Evolutionary conservation across 2,329 filamentous ascomycete species (phyloP).

Genomic region (Cladosporium sphaerospermum): DNA sequence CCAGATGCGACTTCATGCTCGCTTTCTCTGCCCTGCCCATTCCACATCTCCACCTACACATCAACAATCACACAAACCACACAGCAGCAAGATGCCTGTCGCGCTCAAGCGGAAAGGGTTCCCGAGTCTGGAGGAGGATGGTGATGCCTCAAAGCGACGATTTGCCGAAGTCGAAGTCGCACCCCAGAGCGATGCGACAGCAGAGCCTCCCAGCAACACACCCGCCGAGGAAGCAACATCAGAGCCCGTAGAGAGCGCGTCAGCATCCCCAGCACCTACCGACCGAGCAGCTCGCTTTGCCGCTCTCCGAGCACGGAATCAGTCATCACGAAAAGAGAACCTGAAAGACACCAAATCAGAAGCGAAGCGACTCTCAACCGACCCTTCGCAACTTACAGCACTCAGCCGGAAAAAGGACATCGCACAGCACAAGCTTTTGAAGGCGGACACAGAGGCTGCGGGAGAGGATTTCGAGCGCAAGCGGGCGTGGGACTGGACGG

Average conservation of each 20-base stretch:
- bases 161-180: conserved; percentile 20
- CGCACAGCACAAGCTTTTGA: conserved; percentile 85
- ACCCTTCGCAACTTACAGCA: conserved; percentile 68
- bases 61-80: background rate
- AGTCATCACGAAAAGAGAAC: conserved; percentile 58
- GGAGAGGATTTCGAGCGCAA: conserved; percentile 96
- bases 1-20: background rate
- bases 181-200: conserved; percentile 14
- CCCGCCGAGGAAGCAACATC: conserved; percentile 1
- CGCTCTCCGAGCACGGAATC: conserved; percentile 68
- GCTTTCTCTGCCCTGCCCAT: conserved; percentile 1
- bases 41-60: background rate
- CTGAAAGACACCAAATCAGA: conserved; percentile 78
- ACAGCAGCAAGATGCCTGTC: conserved; percentile 20
- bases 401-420: conserved; percentile 82
- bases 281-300: conserved; percentile 77
- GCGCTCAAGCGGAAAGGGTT: conserved; percentile 33
- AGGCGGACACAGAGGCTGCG: conserved; percentile 77
- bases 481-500: conserved; percentile 96
- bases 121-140: conserved; percentile 25
- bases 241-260: background rate
- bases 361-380: conserved; percentile 69
- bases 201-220: conserved; percentile 10
- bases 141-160: conserved; percentile 31
- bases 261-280: conserved; percentile 22